Percentiles rank a stretch among this genome's conserved stretches.
Conservation (phyloP, 805 yeast genomes). For the Suhomyces canberraensis region DNA sequence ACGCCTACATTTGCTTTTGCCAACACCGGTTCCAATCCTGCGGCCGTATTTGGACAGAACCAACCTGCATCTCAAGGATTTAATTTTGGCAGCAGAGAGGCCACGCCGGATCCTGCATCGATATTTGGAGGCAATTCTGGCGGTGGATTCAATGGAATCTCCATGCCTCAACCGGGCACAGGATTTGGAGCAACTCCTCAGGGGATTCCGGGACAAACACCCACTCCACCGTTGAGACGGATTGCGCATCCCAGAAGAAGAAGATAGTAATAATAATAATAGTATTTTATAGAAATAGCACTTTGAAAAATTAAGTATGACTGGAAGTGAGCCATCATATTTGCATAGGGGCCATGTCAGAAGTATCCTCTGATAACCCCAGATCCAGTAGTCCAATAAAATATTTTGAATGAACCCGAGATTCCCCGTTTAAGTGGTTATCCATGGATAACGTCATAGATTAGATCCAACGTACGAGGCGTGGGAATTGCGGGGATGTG, state of each 20-base stretch:
- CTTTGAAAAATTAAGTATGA: too few relatives aligned
- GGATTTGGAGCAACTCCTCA: conserved; percentile 2
- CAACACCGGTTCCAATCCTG: conserved; percentile 4
- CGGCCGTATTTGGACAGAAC: conserved; percentile 7
- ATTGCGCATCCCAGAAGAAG: conserved; percentile 11
- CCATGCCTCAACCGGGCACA: conserved; percentile 4
- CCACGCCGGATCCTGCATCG: conserved; percentile 31
- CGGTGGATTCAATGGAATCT: conserved; percentile 11
- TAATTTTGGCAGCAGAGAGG: conserved; percentile 22
- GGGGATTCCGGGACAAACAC: conserved; percentile 4
- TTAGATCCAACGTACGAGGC: too few relatives aligned
- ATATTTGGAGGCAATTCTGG: conserved; percentile 23
- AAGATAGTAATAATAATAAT: too few relatives aligned
- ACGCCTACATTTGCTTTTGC: conserved; percentile 6
- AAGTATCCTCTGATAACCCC: too few relatives aligned
- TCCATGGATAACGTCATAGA: too few relatives aligned
- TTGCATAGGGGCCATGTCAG: too few relatives aligned
- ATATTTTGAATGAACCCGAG: too few relatives aligned
- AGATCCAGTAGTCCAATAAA: too few relatives aligned
- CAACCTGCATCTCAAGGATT: conserved; percentile 8
- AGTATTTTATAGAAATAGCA: too few relatives aligned
- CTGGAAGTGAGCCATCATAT: too few relatives aligned
- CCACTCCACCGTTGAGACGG: conserved; percentile 8
- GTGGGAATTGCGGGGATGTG: too few relatives aligned
- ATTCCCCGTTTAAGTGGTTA: too few relatives aligned